Conservation (phyloP, 768 basidiomycete species). For the Dacryopinax primogenitus region DNA sequence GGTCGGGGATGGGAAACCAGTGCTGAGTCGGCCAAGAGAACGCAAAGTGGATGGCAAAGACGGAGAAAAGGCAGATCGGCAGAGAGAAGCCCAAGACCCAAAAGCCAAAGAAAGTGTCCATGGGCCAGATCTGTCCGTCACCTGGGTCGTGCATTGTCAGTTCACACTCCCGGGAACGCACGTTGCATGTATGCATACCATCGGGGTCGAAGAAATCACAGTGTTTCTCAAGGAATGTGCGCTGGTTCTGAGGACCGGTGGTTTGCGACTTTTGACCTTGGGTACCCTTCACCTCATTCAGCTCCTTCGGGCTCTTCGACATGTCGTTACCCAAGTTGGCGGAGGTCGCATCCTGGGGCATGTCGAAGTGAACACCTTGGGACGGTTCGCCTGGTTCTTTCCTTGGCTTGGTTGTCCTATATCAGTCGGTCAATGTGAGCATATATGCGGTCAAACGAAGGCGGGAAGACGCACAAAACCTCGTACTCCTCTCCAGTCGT, state of each 20-base stretch:
- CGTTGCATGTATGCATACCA: not conserved
- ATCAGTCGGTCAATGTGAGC: not conserved
- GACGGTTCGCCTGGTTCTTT: not conserved
- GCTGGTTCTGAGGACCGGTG: not conserved
- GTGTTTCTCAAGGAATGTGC: slow-evolving; percentile 34
- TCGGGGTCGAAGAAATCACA: slow-evolving; percentile 33
- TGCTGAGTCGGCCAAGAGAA: slow-evolving; percentile 28
- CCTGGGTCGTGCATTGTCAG: not conserved
- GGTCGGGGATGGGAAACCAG: slow-evolving; percentile 31
- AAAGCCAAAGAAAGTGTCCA: slow-evolving; percentile 34
- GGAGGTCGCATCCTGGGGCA: not conserved
- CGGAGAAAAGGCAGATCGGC: slow-evolving; percentile 28
- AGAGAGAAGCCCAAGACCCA: slow-evolving; percentile 33
- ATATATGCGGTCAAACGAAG: not conserved
- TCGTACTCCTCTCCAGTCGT: not conserved
- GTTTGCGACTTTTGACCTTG: not conserved
- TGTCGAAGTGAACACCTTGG: too few relatives aligned
- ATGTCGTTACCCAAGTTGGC: not conserved
- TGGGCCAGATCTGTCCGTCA: slow-evolving; percentile 37
- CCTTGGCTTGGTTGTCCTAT: not conserved
- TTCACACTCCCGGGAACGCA: not conserved
- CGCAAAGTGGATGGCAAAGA: slow-evolving; percentile 27
- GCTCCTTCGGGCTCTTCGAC: not conserved
- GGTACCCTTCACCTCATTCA: not conserved
- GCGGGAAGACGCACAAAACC: not conserved